These are phyloP conservation scores for Wickerhamiella shivajii DNA, from an alignment of 805 yeast genomes.

Conservation along the genomic window DNA sequence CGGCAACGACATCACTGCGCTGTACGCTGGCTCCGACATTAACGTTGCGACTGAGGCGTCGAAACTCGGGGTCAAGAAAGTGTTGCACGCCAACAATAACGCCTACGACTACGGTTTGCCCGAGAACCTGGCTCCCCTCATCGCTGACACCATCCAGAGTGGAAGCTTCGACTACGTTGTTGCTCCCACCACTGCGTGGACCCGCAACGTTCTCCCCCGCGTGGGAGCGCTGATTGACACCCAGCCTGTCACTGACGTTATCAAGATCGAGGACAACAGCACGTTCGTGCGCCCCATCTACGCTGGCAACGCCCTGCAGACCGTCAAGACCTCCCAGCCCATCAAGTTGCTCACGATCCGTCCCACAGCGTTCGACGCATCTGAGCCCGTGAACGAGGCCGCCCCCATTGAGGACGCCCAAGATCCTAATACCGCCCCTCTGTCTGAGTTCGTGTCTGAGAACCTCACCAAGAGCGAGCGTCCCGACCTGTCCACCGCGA, in stretches of 20 bases:
- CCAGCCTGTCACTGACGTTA: conserved; percentile 79
- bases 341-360: conserved; percentile 64
- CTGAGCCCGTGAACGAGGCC: conserved; percentile 31
- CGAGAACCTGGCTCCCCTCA: conserved; percentile 63
- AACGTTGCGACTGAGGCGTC: conserved; percentile 37
- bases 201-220: conserved; percentile 77
- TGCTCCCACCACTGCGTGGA: conserved; percentile 72
- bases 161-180: conserved; percentile 53
- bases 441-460: conserved; percentile 57
- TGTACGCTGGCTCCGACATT: conserved; percentile 54
- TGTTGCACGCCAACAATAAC: conserved; percentile 42
- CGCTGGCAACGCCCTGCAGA: conserved; percentile 87
- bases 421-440: conserved; percentile 25
- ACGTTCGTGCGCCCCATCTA: conserved; percentile 88
- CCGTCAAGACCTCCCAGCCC: conserved; percentile 57
- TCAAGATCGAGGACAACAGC: conserved; percentile 44
- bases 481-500: conserved; percentile 81
- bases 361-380: conserved; percentile 58
- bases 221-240: conserved; percentile 70
- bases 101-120: conserved; percentile 56
- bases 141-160: conserved; percentile 32
- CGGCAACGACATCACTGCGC: conserved; percentile 68
- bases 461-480: conserved; percentile 63
- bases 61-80: conserved; percentile 40
- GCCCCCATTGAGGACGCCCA: conserved; percentile 17